Evolutionary conservation across 768 basidiomycete species (phyloP), one percentile per base, ranked within the genome.

Genomic region (Saitozyma podzolica): DNA sequence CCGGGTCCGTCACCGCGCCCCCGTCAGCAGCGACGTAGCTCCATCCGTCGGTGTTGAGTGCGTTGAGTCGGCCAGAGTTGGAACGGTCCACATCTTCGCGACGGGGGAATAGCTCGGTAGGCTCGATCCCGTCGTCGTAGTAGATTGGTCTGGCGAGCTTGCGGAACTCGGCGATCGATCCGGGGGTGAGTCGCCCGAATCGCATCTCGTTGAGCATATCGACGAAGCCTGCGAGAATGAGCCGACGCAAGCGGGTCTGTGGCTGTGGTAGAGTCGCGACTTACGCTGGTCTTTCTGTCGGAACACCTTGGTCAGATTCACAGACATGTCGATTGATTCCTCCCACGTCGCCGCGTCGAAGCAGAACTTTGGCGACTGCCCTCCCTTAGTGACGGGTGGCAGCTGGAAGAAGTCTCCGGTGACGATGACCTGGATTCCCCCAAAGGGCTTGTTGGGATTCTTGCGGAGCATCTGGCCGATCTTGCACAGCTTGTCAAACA

Each of bases 131-230:
- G 70, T 96, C 92, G 9, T 85, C 84, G 68, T 91, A 93, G 3
- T 81, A 62, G 17, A 94, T 86, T n/a, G 83, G 78, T 41, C 93
- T 83, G 1, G 85, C 83, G n/a, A 98, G 82, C 0, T 80, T 81
- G 67, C 78, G 85, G 82, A 98, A 97, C 59, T 84, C 86, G 40
- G 73, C 59, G 62, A 92, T 87, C 0, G 92, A 93, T 19, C 82
- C 80, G 3, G 73, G 64, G 0, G 87, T 84, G 40, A 98, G 80
- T 16, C 69, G 81, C 3, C 96, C 96, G 69, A 92, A 95, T 14
- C 96, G 87, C 96, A 98, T 98, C 78, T 98, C 93, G 75, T 97
- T 99, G 55, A 98, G 83, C 92, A 98, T 98, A 78, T 91, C 84
- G 55, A 99, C 86, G 74, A 99, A 97, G 56, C 87, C 92, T 92